These are phyloP conservation scores for Hymenotorrendiella dingleyae DNA, from an alignment of 2,329 filamentous ascomycete genomes.

Conservation along the genomic window DNA sequence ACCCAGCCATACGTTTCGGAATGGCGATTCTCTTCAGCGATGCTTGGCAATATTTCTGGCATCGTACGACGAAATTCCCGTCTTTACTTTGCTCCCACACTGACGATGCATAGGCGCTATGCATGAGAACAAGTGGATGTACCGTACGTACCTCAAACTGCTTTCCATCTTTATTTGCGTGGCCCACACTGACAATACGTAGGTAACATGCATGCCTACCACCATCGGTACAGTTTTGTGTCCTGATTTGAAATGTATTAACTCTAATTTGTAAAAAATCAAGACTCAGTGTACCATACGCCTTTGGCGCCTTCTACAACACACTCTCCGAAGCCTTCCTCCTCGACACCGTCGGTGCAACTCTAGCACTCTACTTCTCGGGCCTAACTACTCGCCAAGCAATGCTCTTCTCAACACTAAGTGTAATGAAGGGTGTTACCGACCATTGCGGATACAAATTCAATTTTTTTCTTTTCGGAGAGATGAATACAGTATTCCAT, in stretches of 20 bases:
- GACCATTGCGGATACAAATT: slow-evolving; percentile 97
- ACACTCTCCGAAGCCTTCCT: slow-evolving; percentile 92
- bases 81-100: no score
- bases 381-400: slow-evolving; percentile 80
- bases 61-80: slow-evolving; percentile 92
- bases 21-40: slow-evolving; percentile 74
- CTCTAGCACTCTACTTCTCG: slow-evolving; percentile 72
- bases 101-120: no score
- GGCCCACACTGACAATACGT: slow-evolving; percentile 17
- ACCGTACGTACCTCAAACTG: slow-evolving; percentile 54
- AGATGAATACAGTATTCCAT: slow-evolving; percentile 78
- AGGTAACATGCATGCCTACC: slow-evolving; percentile 87
- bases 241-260: no score
- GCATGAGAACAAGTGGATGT: slow-evolving; percentile 97
- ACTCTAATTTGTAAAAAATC: no score
- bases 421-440: slow-evolving; percentile 92
- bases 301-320: slow-evolving; percentile 97
- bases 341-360: slow-evolving; percentile 83
- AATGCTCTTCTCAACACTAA: slow-evolving; percentile 82
- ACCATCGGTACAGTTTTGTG: no score
- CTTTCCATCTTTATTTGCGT: slow-evolving; percentile 8
- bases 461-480: slow-evolving; percentile 43
- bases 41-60: slow-evolving; percentile 97
- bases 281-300: slow-evolving; percentile 95
- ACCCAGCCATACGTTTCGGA: slow-evolving; percentile 73